Base-by-base conservation (phyloP, 306 rosid species). In the Vigna nakashimae region DNA sequence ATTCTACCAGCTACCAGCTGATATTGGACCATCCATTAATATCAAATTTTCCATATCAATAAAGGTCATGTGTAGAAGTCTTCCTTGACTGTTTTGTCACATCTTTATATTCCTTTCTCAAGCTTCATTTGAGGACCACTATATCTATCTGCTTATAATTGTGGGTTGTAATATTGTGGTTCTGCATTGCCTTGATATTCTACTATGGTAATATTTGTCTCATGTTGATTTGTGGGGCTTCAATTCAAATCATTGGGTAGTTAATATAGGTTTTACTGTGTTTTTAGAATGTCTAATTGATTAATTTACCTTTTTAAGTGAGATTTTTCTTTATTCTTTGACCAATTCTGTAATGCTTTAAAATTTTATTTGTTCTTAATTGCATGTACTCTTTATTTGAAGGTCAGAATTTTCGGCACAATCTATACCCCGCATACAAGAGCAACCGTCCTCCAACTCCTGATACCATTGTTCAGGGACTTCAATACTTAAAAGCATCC, bases 371-470 rank as follows among this genome's bases (percentile, higher is more conserved):
- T 53, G 40, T 42, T 80, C 73, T 74, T 83, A 50, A 80, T 74
- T 40, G 74, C 32, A n/a, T 64, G 30, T 73, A 18, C 74, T 40
- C 52, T 83, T 83, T 51, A 13, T 83, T 62, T 84, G 74, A 85
- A 94, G 98, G 98, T 65, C 84, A 82, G 83, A 94, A 93, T 78
- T 94, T 94, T 83, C 94, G 98, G 51, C 98, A 94, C 78, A 92
- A 82, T 65, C 74, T 91, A 34, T 94, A 90, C 80, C 97, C 97
- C 0, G 77, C 96, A 3, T 94, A 94, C 90, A 94, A 94, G 90
- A 90, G 97, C 80, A 92, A 94, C 75, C 93, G 98, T 42, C 95
- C 97, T 43, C 97, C 97, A 32, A 92, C 97, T 62, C 98, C 98
- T 74, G 98, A 95, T 79, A 95, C 98, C 78, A 83, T 95, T 63